A percentile compares a stretch with the other conserved stretches of the same genome.
Conservation (phyloP, 176 grass and related monocot genomes). For the Tuctoria greenei region DNA sequence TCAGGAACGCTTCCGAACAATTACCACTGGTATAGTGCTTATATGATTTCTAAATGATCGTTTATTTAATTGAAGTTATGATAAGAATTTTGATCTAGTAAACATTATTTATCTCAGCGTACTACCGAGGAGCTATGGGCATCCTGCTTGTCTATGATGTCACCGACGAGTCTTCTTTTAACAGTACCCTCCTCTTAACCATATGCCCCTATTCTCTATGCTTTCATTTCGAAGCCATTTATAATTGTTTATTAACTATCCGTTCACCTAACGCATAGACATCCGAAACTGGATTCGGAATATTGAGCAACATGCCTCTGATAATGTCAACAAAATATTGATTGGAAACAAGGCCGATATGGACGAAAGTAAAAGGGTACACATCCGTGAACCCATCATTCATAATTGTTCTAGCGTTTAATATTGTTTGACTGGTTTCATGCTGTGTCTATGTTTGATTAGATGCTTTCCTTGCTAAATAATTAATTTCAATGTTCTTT, state of each 20-base stretch:
- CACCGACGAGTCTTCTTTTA: conserved; percentile 96
- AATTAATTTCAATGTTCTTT: neutral
- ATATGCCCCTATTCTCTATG: neutral
- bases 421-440: conserved; percentile 6
- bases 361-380: conserved; percentile 95
- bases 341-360: conserved; percentile 98
- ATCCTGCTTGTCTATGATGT: conserved; percentile 97
- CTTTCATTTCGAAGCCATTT: conserved; percentile 3
- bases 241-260: conserved; percentile 31
- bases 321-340: conserved; percentile 96
- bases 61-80: neutral
- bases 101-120: conserved; percentile 59
- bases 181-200: conserved; percentile 60
- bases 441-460: conserved; percentile 5
- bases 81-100: neutral
- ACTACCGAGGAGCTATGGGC: conserved; percentile 95
- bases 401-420: neutral
- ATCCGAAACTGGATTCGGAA: conserved; percentile 98
- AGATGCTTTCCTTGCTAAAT: neutral
- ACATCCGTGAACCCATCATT: neutral
- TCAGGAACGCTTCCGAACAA: conserved; percentile 94
- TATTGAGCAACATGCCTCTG: conserved; percentile 97
- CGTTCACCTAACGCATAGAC: conserved; percentile 42
- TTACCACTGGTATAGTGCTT: conserved; percentile 73
- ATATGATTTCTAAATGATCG: neutral